A percentile compares a stretch with the other conserved stretches of the same genome.
These are phyloP conservation scores for Ambrosiella beaveri DNA, from an alignment of 2,329 filamentous ascomycete species.

Conservation along the genomic window DNA sequence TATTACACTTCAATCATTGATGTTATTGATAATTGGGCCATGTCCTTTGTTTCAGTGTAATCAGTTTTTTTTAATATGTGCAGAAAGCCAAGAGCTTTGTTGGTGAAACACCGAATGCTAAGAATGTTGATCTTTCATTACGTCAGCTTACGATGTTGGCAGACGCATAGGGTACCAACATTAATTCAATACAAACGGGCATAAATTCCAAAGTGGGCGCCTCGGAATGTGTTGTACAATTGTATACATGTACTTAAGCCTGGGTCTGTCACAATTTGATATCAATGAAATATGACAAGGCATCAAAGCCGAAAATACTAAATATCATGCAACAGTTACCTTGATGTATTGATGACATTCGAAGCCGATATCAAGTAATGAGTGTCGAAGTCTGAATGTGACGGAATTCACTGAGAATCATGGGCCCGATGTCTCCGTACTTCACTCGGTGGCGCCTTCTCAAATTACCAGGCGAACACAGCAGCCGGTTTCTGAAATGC, in stretches of 20 bases:
- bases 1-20: no score
- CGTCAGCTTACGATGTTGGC: no score
- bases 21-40: no score
- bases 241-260: neutral
- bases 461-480: neutral
- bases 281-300: neutral
- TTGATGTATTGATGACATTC: neutral
- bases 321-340: neutral
- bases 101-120: no score
- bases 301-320: slow-evolving; percentile 1
- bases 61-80: no score
- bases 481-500: neutral
- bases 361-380: neutral
- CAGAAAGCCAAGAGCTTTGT: no score
- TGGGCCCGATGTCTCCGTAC: no score
- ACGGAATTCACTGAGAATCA: neutral
- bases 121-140: no score
- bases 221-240: neutral
- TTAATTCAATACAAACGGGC: no score
- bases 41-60: no score
- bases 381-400: neutral
- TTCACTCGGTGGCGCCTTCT: no score
- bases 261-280: neutral
- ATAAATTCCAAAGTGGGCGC: neutral
- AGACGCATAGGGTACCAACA: no score